Evolutionary conservation across 78 protist genomes (phyloP), one percentile per base, ranked within the genome.

Genomic region (Diacronema lutheri): DNA sequence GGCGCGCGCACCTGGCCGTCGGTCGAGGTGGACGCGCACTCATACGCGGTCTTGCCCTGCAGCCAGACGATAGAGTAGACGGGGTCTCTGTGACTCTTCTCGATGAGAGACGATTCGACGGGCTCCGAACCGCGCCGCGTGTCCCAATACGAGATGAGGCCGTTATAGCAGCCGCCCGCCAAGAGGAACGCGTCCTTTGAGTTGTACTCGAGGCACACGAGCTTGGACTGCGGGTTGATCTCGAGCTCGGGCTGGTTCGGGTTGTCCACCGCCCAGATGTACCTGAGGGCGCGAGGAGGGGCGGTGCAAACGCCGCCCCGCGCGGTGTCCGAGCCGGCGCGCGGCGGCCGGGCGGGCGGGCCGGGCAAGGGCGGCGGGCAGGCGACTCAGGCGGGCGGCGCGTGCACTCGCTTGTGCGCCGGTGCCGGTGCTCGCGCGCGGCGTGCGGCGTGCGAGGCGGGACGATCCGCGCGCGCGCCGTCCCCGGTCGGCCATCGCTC

Each of bases 121-220:
- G 92, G 56, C n/a, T 19, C 0, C 5, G 81, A 0, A 25, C 91
- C 93, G 76, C 87, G 78, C 33, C 95, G 76, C 60, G 86, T 69
- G 81, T 92, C 95, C 93, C 93, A 95, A 23, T 60, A 77, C 55
- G 85, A 79, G 21, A 93, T 14, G 1, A 90, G 56, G 0, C 97
- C 97, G 85, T 95, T 95, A 88, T 91, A 89, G 37, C 80, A 87
- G 46, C 97, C 97, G 23, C 97, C 95, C n/a, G 87, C 85, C 50
- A 95, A 44, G 55, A 89, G 11, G 88, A 91, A 85, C 7, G 92
- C 41, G 65, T 95, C 97, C 58, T 93, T 93, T 10, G 91, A 92
- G 86, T 90, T 90, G 87, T 90, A 95, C 91, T 86, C 78, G 46
- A 95, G 62, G 84, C 90, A 91, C 40, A 72, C 41, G 31, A 93